Base-by-base conservation (phyloP, 306 rosid genomes). In the Acmispon strigosus region DNA sequence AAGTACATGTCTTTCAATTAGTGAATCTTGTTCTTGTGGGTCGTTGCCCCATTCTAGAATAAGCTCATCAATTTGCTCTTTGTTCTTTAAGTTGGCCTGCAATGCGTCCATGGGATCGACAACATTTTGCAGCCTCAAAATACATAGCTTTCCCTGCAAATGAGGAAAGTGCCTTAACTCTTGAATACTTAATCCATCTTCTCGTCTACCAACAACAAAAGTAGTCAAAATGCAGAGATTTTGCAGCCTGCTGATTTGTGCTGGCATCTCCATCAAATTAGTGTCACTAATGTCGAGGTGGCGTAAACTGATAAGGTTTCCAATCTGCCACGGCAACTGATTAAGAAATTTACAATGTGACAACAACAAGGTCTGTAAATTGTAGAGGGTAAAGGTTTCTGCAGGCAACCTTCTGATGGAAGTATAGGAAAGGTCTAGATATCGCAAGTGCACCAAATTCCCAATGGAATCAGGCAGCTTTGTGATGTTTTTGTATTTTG, bases 281-380 rank as follows among this genome's bases (percentile, higher is more conserved):
- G 53, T 63, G 22, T 7, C 54, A 63, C 69, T 43, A 6, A 19
- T 7, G 1, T 52, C 58, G 19, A 52, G 32, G 32, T 52, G 58
- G n/a, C 58, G 58, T 10, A 52, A 63, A 8, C 42, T 62, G 10
- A 20, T 13, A 4, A 62, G 19, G 19, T 62, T 62, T 13, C 69
- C 53, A 18, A 62, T 62, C 17, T 43, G 13, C 5, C 2, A 11
- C 4, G 69, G 69, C 54, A 63, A 20, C 3, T 63, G 8, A 22
- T 7, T 12, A n/a, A 63, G 69, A 22, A n/a, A 44, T 13, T 43
- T 12, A 63, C 69, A 44, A 20, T 44, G 44, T 13, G 41, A 63
- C 44, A 63, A 43, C 8, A 43, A 42, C 69, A 63, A 63, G 8
- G 54, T 63, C 13, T 63, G 69, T 53, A 63, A 63, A 63, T 63